phyloP scores from a whole-genome alignment of 1,139 yeast genomes.

The Yamadazyma sp. region DNA sequence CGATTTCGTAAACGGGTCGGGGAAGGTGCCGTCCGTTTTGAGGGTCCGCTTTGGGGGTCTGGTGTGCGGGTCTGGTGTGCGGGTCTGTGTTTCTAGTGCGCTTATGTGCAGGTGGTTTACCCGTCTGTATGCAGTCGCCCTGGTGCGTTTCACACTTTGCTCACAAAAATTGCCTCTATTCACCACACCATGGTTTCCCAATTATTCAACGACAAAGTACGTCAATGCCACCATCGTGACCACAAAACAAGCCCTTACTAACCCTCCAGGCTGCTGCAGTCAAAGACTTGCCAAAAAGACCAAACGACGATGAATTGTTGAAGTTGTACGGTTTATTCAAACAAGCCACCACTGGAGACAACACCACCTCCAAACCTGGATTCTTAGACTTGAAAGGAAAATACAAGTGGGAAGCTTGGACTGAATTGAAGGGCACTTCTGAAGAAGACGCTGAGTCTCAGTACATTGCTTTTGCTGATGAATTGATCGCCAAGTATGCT shows the following conservation, averaged over 20 bases:
- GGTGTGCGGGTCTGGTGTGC: too few relatives aligned
- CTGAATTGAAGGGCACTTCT: constrained; percentile 75
- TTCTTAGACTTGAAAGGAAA: constrained; percentile 91
- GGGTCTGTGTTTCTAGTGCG: too few relatives aligned
- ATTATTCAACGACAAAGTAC: constrained; percentile 53
- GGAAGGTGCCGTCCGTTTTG: too few relatives aligned
- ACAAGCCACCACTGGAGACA: constrained; percentile 97
- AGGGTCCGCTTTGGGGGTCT: too few relatives aligned
- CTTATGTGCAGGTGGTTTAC: too few relatives aligned
- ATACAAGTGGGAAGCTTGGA: constrained; percentile 98
- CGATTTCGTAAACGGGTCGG: too few relatives aligned
- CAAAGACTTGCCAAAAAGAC: constrained; percentile 71
- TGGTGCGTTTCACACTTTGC: too few relatives aligned
- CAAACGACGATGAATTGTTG: constrained; percentile 83
- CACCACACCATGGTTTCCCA: constrained; percentile 45
- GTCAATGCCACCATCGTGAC: too few relatives aligned
- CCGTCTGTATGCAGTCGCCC: too few relatives aligned
- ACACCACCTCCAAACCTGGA: constrained; percentile 80
- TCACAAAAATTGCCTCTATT: neutral
- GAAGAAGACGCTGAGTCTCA: constrained; percentile 90
- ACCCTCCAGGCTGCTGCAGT: constrained; percentile 74
- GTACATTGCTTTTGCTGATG: constrained; percentile 75
- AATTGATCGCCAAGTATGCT: constrained; percentile 54
- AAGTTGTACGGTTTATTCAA: constrained; percentile 86
- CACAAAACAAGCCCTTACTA: too few relatives aligned